Evolutionary conservation across 2,329 filamentous ascomycete genomes (phyloP).

Genomic region (Aspergillus transmontanensis): DNA sequence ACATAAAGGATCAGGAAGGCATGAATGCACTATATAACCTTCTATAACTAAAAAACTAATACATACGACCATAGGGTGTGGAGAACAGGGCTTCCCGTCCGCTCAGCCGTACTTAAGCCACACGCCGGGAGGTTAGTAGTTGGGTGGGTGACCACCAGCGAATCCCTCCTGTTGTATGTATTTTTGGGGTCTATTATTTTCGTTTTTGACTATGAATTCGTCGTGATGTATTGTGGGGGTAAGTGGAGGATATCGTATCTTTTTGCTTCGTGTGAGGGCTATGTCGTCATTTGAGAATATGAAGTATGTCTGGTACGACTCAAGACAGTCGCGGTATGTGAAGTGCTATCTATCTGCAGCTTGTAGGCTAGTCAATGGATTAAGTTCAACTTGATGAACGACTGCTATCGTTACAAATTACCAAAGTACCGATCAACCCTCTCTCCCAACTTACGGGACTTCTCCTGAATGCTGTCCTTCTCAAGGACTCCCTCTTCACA

Average conservation of each 20-base stretch:
- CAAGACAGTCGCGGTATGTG: background rate
- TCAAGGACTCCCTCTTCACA: constrained; percentile 54
- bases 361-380: background rate
- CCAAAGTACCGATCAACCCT: constrained; percentile 25
- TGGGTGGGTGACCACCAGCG: constrained; percentile 53
- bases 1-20: too few relatives aligned
- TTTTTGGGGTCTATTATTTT: constrained; percentile 8
- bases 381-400: background rate
- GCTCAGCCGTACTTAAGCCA: constrained; percentile 53
- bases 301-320: background rate
- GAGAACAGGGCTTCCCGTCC: constrained; percentile 53
- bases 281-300: background rate
- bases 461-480: constrained; percentile 24
- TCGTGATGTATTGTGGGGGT: too few relatives aligned
- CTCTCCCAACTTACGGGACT: constrained; percentile 24
- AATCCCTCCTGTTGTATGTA: constrained; percentile 51
- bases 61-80: constrained; percentile 52
- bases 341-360: background rate
- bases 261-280: too few relatives aligned
- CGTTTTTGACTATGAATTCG: too few relatives aligned
- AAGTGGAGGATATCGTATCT: background rate
- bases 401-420: constrained; percentile 5
- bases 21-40: too few relatives aligned
- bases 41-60: too few relatives aligned
- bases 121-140: constrained; percentile 52